Base-by-base conservation (phyloP, 495 filamentous ascomycete genomes). In the Chaetomium fimeti region DNA sequence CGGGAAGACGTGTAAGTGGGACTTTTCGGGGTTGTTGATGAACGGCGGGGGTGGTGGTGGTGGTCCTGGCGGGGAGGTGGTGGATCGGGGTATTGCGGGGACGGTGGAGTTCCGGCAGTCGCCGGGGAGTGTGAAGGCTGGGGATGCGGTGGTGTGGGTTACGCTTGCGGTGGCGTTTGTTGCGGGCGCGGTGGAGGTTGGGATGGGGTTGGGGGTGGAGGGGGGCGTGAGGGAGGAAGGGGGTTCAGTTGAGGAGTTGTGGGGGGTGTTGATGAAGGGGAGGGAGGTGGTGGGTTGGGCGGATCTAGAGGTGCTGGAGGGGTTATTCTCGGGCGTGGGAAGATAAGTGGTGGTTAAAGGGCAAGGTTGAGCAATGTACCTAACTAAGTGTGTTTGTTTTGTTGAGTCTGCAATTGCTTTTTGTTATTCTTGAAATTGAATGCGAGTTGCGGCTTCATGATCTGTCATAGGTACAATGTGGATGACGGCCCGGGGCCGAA, bases 1-100 rank as follows among this genome's bases (percentile, higher is more conserved):
- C 3, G 71, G 69, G 11, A 75, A 75, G 64, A 65, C 69, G 57
- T 75, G 70, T 64, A 75, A 71, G 68, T 75, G 73, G 73, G 65
- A 73, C 45, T 69, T 71, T 18, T 61, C 69, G 5, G 69, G 71
- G 13, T 69, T 72, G 68, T 12, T 72, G 56, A 16, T 61, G 3
- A n/a, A 7, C 0, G 2, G 20, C 2, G 1, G 8, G 1, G 47
- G 7, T 3, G 3, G 20, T 7, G 5, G 16, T 3, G 47, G 5
- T 16, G 24, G 20, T 7, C 1, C 9, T 3, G 47, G 5, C 9
- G 24, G 16, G 2, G 47, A 29, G 0, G 62, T 43, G 12, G 36
- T 43, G 13, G 52, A 57, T 0, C 59, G 59, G 0, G 38, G 52
- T 0, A 63, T 66, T 9, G 3, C 45, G 32, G 71, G 69, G 9